Conservation (phyloP, 2,329 filamentous ascomycete species). For the Teratosphaeriaceae sp. region DNA sequence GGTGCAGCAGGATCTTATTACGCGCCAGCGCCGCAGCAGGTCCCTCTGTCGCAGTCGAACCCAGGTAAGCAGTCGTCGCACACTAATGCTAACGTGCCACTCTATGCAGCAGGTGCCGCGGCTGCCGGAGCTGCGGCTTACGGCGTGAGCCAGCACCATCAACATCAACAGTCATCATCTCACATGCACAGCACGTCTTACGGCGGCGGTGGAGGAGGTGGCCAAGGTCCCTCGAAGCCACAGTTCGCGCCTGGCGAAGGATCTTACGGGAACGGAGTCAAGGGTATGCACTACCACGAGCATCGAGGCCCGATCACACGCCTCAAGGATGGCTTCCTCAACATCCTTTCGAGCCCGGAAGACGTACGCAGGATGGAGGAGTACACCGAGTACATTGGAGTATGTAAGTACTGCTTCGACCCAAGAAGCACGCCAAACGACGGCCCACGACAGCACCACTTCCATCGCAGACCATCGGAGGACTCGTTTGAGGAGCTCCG, state of each 20-base stretch:
- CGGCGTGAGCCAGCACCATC: conserved; percentile 34
- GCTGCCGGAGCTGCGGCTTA: conserved; percentile 37
- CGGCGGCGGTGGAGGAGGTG: conserved; percentile 11
- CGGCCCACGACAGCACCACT: conserved; percentile 56
- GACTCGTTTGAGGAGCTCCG: conserved; percentile 26
- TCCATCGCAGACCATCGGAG: conserved; percentile 30
- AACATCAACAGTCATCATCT: conserved; percentile 22
- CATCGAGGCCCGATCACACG: conserved; percentile 50
- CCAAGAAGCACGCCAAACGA: conserved; percentile 49
- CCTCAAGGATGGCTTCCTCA: conserved; percentile 53
- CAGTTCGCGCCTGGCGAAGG: conserved; percentile 10
- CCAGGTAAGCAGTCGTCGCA: conserved; percentile 40
- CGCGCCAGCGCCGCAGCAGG: conserved; percentile 4
- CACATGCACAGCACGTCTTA: conserved; percentile 11
- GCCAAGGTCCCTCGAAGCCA: conserved; percentile 16
- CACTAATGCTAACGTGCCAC: conserved; percentile 36
- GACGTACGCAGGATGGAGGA: conserved; percentile 61
- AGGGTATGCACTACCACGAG: conserved; percentile 34
- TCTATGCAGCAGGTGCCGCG: conserved; percentile 41
- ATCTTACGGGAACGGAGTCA: conserved; percentile 8
- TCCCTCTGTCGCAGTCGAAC: conserved; percentile 15
- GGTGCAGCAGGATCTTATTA: conserved; percentile 7
- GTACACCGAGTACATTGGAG: conserved; percentile 60
- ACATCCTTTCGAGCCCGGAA: conserved; percentile 38
- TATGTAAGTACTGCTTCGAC: conserved; percentile 60